Evolutionary conservation across 2,329 filamentous ascomycete genomes (phyloP).

Genomic region (Ascochyta fabae): DNA sequence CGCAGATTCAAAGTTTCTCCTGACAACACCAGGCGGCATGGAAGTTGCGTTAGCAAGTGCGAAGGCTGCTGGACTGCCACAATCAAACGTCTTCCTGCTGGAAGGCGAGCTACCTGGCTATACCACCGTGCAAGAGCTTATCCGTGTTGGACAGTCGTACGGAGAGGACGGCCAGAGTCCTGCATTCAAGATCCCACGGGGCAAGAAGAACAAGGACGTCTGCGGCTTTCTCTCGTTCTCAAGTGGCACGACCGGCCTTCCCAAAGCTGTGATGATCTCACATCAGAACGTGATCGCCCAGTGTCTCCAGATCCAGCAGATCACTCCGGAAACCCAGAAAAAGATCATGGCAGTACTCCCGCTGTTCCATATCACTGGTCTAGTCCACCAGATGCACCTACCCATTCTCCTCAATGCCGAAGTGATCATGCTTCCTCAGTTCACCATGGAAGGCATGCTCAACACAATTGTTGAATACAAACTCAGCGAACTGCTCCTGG

Average conservation of each 20-base stretch:
- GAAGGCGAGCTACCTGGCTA: slow-evolving; percentile 61
- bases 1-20: slow-evolving; percentile 62
- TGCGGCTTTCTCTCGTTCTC: slow-evolving; percentile 57
- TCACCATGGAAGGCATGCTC: slow-evolving; percentile 63
- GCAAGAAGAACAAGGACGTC: slow-evolving; percentile 63
- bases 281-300: slow-evolving; percentile 58
- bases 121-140: slow-evolving; percentile 56
- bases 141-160: slow-evolving; percentile 52
- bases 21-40: slow-evolving; percentile 63
- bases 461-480: slow-evolving; percentile 54
- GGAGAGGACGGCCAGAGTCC: slow-evolving; percentile 54
- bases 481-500: slow-evolving; percentile 58
- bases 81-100: slow-evolving; percentile 62
- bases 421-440: slow-evolving; percentile 68
- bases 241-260: slow-evolving; percentile 47
- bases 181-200: slow-evolving; percentile 58
- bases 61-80: slow-evolving; percentile 60
- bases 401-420: slow-evolving; percentile 69
- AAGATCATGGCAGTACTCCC: slow-evolving; percentile 45
- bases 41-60: slow-evolving; percentile 63
- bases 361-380: slow-evolving; percentile 46
- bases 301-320: slow-evolving; percentile 61
- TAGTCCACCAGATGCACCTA: slow-evolving; percentile 61
- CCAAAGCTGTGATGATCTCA: slow-evolving; percentile 47
- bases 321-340: slow-evolving; percentile 51